Conservation (phyloP, 257 asterid genomes). For the Ligustrum vulgare region DNA sequence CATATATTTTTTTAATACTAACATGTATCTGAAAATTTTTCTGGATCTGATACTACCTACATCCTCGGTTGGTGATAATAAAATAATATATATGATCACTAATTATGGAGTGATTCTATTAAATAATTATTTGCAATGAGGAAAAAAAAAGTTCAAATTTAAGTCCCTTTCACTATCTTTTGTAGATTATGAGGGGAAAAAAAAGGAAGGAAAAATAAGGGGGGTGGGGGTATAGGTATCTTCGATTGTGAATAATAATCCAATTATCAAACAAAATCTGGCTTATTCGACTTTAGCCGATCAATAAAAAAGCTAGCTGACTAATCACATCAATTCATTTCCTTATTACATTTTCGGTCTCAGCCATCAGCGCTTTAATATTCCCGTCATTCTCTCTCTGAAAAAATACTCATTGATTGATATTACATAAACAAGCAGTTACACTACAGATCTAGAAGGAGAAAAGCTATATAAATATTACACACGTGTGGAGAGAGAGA, state of each 20-base stretch:
- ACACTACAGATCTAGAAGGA: slow-evolving; percentile 31
- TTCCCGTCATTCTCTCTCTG: neutral
- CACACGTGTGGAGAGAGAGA: slow-evolving; percentile 28
- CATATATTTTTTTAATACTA: too few relatives aligned
- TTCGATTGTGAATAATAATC: neutral
- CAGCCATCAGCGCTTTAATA: neutral
- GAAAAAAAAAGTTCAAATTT: too few relatives aligned
- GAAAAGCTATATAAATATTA: neutral
- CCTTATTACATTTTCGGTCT: neutral
- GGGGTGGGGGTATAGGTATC: too few relatives aligned
- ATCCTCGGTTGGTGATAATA: too few relatives aligned
- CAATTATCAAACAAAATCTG: neutral
- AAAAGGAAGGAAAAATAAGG: too few relatives aligned
- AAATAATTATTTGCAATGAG: too few relatives aligned
- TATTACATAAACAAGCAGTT: slow-evolving; percentile 21
- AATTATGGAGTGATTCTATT: too few relatives aligned
- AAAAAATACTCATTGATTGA: neutral
- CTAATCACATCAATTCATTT: slow-evolving; percentile 1
- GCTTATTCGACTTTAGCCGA: neutral
- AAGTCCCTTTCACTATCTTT: neutral
- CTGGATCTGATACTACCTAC: too few relatives aligned
- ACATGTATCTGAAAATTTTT: too few relatives aligned
- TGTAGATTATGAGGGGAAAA: neutral
- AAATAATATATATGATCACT: too few relatives aligned
- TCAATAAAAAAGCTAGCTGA: neutral